These are phyloP conservation scores for Neurospora sp. DNA, from an alignment of 495 filamentous ascomycete species.

Conservation along the genomic window DNA sequence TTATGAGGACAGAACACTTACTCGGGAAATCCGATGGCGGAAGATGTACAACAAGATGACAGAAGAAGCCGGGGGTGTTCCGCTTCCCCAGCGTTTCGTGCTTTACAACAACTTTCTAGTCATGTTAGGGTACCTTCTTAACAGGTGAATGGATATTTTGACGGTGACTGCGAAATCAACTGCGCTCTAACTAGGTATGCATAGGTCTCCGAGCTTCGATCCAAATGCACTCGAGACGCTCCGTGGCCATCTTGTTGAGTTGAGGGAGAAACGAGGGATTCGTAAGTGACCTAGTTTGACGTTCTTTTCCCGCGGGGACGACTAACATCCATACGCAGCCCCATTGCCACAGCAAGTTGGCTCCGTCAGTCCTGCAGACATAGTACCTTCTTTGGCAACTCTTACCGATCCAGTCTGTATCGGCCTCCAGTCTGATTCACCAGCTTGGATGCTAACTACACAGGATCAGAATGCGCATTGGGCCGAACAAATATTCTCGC, in stretches of 20 bases:
- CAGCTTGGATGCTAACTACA: neutral
- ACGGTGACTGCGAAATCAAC: neutral
- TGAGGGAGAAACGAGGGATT: slow-evolving; percentile 37
- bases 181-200: slow-evolving; percentile 5
- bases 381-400: neutral
- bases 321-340: slow-evolving; percentile 10
- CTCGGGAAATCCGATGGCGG: slow-evolving; percentile 38
- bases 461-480: slow-evolving; percentile 23
- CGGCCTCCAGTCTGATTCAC: neutral
- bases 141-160: slow-evolving; percentile 23
- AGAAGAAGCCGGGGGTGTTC: slow-evolving; percentile 36
- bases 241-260: slow-evolving; percentile 32
- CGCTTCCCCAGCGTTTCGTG: slow-evolving; percentile 40
- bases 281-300: slow-evolving; percentile 17
- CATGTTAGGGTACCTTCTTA: slow-evolving; percentile 38
- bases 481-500: slow-evolving; percentile 48
- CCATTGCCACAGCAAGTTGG: slow-evolving; percentile 17
- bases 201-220: slow-evolving; percentile 42
- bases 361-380: slow-evolving; percentile 2
- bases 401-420: neutral
- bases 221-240: slow-evolving; percentile 40
- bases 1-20: slow-evolving; percentile 38
- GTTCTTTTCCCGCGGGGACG: neutral
- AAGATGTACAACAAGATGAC: slow-evolving; percentile 45
- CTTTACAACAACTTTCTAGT: slow-evolving; percentile 44